Evolutionary conservation across 1,139 yeast genomes (phyloP), one percentile per base, ranked within the genome.

Genomic region (Komagataea norvegica): DNA sequence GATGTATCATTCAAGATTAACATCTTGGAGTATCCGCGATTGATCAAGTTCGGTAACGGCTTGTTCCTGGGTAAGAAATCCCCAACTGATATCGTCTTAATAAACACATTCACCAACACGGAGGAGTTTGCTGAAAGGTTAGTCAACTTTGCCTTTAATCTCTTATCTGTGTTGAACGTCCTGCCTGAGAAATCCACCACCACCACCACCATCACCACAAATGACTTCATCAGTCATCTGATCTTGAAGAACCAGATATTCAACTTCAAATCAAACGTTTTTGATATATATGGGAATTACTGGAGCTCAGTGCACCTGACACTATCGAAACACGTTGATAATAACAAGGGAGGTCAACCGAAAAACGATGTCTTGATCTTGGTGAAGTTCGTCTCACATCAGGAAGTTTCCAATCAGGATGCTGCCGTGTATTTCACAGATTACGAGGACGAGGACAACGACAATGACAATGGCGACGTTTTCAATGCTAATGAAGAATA

Each of bases 221-320:
- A 14, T 11, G 33, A 35, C 8, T 33, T 33, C 19, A n/a, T 24
- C 4, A n/a, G 24, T 5, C 13, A 25, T 1, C 22, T 32, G n/a
- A 15, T 23, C 3, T 16, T 37, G 11, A 20, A 11, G 33, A 33
- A 33, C 19, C 19, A 33, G 27, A 15, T 23, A 7, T 31, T 42
- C 20, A 34, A 26, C 14, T 26, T 33, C 15, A 25, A 33, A 11
- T 21, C 29, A 6, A 39, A 43, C 23, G 41, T 46, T 2, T 46
- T 29, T 22, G 37, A 42, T 22, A 25, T 33, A 3, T 16, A 6
- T 21, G 45, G 49, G 5, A 19, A 32, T 1, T 46, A 40, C 28
- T 19, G 33, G 10, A 32, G 23, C 14, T 40, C 44, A 1, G 20
- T 44, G 9, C 34, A 26, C 18, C 21, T 30, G 17, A 26, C 29